A percentile compares a stretch with the other conserved stretches of the same genome.
These are phyloP conservation scores for Pistacia integerrima DNA, from an alignment of 345 rosid genomes.

Conservation along the genomic window DNA sequence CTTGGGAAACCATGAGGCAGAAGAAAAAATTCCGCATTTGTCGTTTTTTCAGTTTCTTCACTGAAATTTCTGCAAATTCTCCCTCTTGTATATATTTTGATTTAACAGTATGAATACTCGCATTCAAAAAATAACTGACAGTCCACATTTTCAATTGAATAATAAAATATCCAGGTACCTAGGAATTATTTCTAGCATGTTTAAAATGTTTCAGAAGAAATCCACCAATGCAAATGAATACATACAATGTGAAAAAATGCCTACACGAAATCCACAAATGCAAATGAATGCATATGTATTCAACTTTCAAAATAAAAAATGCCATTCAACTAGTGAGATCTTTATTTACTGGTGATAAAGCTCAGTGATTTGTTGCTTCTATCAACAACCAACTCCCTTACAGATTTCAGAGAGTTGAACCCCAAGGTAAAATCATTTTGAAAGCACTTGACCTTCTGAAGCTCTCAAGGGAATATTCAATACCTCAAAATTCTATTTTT, in stretches of 20 bases:
- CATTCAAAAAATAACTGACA: conserved; percentile 12
- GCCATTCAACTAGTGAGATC: too few species aligned
- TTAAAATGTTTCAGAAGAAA: background rate
- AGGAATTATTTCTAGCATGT: background rate
- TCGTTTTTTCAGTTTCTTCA: conserved; percentile 83
- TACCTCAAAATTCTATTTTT: too few species aligned
- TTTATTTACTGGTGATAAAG: background rate
- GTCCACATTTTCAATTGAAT: background rate
- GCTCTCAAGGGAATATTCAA: too few species aligned
- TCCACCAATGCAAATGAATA: background rate
- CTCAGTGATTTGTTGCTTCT: background rate
- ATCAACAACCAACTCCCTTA: background rate
- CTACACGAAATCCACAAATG: too few species aligned
- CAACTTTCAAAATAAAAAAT: background rate
- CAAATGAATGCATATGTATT: background rate
- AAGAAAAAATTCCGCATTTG: conserved; percentile 91
- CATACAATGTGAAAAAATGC: too few species aligned
- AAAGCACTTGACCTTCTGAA: background rate
- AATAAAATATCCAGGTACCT: background rate
- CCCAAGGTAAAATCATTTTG: background rate
- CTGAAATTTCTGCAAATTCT: conserved; percentile 72
- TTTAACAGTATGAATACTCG: conserved; percentile 11
- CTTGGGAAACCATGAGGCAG: conserved; percentile 96
- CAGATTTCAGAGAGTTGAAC: background rate
- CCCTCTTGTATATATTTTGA: conserved; percentile 62